Evolutionary conservation across 345 rosid genomes (phyloP).

Genomic region (Hirschfeldia incana): DNA sequence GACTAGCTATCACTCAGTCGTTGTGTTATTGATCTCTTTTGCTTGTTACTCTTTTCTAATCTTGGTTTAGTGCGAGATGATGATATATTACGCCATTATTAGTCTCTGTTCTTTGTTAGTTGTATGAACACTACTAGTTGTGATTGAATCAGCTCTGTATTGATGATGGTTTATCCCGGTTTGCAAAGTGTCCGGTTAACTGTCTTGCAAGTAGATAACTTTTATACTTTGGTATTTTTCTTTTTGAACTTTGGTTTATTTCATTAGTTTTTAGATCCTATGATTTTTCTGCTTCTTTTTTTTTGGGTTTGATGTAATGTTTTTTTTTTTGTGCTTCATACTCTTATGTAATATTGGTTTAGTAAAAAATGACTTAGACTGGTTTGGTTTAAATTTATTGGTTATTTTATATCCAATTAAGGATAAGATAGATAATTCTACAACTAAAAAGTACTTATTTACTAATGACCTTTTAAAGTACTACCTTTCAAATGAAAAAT

Average conservation of each 20-base stretch:
- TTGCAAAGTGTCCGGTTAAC: not conserved
- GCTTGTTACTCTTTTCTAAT: slow-evolving; percentile 22
- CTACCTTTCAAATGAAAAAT: too few species aligned
- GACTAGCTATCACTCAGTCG: slow-evolving; percentile 30
- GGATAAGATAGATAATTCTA: too few species aligned
- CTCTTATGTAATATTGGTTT: too few species aligned
- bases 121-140: not conserved
- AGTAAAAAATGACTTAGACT: too few species aligned
- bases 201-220: not conserved
- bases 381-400: too few species aligned
- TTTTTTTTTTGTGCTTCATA: too few species aligned
- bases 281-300: too few species aligned
- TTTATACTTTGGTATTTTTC: not conserved
- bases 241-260: not conserved
- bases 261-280: not conserved
- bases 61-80: slow-evolving; percentile 24
- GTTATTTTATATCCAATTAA: too few species aligned
- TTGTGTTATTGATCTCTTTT: slow-evolving; percentile 23
- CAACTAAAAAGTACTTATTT: too few species aligned
- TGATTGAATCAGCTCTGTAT: not conserved
- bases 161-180: not conserved
- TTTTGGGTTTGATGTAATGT: not conserved
- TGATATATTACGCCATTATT: not conserved
- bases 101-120: not conserved
- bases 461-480: too few species aligned